Conservation (phyloP, 768 basidiomycete genomes). For the Gymnopilus dilepis region DNA sequence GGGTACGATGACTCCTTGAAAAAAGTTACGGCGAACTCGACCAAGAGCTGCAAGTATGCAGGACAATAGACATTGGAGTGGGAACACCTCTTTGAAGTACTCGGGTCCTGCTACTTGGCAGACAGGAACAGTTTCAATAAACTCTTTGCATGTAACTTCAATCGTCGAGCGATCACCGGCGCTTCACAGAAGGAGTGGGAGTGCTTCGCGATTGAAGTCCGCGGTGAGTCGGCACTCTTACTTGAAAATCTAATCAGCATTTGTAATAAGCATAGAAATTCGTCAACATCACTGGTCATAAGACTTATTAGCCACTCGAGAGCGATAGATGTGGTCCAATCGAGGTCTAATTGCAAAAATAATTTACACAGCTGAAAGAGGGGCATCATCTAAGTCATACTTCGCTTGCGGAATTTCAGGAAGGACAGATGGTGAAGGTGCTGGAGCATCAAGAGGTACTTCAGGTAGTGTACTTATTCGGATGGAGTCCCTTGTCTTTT, state of each 20-base stretch:
- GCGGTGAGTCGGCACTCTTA: neutral
- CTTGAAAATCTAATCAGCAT: too few relatives aligned
- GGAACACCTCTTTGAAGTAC: neutral
- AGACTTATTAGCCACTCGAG: too few relatives aligned
- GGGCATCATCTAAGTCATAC: neutral
- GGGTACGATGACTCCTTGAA: neutral
- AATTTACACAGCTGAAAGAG: neutral
- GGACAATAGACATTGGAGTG: neutral
- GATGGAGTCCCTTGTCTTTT: too few relatives aligned
- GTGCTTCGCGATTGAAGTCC: neutral
- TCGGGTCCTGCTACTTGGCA: neutral
- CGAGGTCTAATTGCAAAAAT: neutral
- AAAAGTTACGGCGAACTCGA: neutral
- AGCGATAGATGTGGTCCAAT: too few relatives aligned
- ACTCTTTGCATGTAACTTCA: neutral
- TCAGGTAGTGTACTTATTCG: neutral
- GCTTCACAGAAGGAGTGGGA: conserved; percentile 5
- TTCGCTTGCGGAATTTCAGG: neutral
- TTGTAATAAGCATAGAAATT: conserved; percentile 1
- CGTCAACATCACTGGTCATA: neutral
- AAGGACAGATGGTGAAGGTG: neutral
- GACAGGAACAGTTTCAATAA: neutral
- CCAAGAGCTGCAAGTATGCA: neutral
- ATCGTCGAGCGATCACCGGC: conserved; percentile 7
- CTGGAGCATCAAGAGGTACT: neutral